Base-by-base conservation (phyloP, 331 rosid species). In the Quercus tomentella region DNA sequence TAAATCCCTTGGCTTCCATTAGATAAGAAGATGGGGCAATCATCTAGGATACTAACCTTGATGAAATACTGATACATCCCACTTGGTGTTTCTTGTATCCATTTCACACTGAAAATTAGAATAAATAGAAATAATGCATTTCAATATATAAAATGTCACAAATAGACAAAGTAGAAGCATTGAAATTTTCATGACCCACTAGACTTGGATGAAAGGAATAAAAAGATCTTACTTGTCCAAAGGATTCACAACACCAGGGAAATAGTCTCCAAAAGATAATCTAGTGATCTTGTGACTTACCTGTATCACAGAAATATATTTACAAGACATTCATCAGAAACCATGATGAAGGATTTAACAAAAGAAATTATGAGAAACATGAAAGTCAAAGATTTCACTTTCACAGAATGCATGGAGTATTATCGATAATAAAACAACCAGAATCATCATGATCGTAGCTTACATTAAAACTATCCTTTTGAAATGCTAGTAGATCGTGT, bases 51-150 rank as follows among this genome's bases (percentile, higher is more conserved):
- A 78, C 90, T 72, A 72, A 94, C 98, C 98, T 94, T 94, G 81
- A 94, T 94, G 86, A 94, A 94, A 80, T 94, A 94, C 72, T 92
- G 97, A 83, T 94, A 94, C 96, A 91, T 94, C 78, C 91, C 98
- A 84, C 85, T 89, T 31, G 94, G 97, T n/a, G 92, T 67, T 72
- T 82, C 66, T 82, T 94, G 98, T 23, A 72, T 84, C 98, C 98
- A 92, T 79, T 88, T 89, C 75, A 88, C 98, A 37, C 98, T 94
- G 83, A 78, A 56, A 72, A 79, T 82, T 72, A 79, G 26, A 72
- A 86, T 31, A 81, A 22, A 82, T 28, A 21, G 74, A 33, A 51
- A 26, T 22, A 74, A 67, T 74, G 61, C 26, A 74, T 76, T 33
- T 35, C 51, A 31, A 67, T 74, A 52, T 30, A 45, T 5, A 56